phyloP scores from a whole-genome alignment of 1,284 basidiomycete genomes.

The Puccinia hordei region DNA sequence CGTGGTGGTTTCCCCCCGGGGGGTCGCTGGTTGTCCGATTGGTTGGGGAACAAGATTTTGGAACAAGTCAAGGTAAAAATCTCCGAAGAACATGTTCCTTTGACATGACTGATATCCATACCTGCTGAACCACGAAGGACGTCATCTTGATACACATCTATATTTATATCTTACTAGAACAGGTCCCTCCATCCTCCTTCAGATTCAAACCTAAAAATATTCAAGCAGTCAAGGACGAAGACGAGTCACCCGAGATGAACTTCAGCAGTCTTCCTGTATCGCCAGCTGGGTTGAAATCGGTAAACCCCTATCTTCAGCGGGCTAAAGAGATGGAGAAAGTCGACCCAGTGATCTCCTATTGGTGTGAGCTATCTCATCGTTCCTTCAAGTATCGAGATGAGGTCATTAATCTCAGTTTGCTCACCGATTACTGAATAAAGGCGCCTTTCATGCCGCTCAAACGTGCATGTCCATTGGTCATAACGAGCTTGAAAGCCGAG shows the following conservation, averaged over 20 bases:
- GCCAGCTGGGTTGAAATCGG: constrained; percentile 63
- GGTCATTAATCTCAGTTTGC: neutral
- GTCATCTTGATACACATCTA: no score
- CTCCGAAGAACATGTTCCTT: no score
- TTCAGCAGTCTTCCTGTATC: constrained; percentile 33
- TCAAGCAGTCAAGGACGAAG: neutral
- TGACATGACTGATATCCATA: no score
- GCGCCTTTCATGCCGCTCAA: constrained; percentile 48
- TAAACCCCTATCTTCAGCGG: constrained; percentile 80
- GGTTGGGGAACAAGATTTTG: constrained; percentile 3
- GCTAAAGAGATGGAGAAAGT: constrained; percentile 78
- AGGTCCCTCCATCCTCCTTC: no score
- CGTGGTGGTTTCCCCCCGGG: no score
- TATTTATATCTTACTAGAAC: no score
- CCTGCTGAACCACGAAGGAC: no score
- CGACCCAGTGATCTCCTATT: constrained; percentile 87
- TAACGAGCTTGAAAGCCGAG: constrained; percentile 66
- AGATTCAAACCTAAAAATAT: no score
- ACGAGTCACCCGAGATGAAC: neutral
- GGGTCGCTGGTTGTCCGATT: no score
- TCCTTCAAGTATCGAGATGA: neutral
- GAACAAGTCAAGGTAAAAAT: no score
- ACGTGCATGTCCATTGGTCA: constrained; percentile 41
- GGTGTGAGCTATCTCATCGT: constrained; percentile 71
- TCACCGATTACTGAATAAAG: constrained; percentile 42